A percentile compares a stretch with the other conserved stretches of the same genome.
phyloP scores from a whole-genome alignment of 345 rosid species.

The Cardamine resedifolia region DNA sequence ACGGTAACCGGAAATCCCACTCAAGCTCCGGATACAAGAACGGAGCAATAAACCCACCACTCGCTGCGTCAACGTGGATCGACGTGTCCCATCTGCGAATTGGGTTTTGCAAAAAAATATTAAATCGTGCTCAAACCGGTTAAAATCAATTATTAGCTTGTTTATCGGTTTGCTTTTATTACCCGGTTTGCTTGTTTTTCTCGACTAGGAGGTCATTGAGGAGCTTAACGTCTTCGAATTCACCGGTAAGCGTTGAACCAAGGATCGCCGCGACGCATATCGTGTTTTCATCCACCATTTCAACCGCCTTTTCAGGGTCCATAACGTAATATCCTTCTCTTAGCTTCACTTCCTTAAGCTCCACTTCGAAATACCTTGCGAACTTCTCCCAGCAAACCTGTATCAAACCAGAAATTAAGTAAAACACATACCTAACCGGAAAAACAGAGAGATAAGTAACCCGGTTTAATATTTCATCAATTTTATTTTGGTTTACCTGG shows the following conservation, averaged over 20 bases:
- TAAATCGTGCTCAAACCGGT: slow-evolving; percentile 8
- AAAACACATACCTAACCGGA: too few species aligned
- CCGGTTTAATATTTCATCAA: not conserved
- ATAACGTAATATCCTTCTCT: slow-evolving; percentile 58
- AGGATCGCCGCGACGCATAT: slow-evolving; percentile 62
- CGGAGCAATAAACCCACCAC: slow-evolving; percentile 70
- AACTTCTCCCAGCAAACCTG: slow-evolving; percentile 73
- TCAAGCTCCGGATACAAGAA: slow-evolving; percentile 59
- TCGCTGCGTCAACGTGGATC: slow-evolving; percentile 63
- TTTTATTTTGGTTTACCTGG: slow-evolving; percentile 39
- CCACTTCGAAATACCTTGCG: slow-evolving; percentile 67
- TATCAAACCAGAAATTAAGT: slow-evolving; percentile 19
- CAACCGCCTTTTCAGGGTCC: slow-evolving; percentile 58
- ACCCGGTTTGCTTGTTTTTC: slow-evolving; percentile 52
- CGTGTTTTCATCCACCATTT: slow-evolving; percentile 66
- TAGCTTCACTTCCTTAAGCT: slow-evolving; percentile 59
- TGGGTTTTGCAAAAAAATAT: too few species aligned
- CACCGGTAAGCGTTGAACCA: slow-evolving; percentile 62
- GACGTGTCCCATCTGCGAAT: slow-evolving; percentile 57
- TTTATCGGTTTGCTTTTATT: not conserved
- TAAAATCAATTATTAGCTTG: not conserved
- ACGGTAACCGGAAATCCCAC: slow-evolving; percentile 60
- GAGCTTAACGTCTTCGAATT: slow-evolving; percentile 62
- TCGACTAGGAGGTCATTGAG: slow-evolving; percentile 48
- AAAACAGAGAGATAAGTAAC: too few species aligned